Evolutionary conservation across 2,329 filamentous ascomycete species (phyloP).

Genomic region (Alternaria arbusti): DNA sequence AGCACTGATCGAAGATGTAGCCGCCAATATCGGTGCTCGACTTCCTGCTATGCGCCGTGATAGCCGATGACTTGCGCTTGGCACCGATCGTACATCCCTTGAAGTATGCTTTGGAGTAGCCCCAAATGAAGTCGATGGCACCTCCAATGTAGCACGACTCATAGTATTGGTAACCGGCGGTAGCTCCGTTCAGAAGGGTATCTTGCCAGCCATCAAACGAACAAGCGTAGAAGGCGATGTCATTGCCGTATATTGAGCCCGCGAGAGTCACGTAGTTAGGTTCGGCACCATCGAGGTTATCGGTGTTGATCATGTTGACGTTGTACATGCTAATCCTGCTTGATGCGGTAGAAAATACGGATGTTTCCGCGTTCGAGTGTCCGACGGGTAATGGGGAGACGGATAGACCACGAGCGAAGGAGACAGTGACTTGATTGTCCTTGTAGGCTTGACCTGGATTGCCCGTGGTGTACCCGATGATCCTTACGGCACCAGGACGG

Average conservation of each 20-base stretch:
- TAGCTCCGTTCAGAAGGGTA: conserved; percentile 46
- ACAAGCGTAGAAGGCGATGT: conserved; percentile 64
- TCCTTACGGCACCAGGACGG: conserved; percentile 57
- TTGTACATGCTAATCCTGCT: conserved; percentile 65
- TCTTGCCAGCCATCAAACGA: conserved; percentile 63
- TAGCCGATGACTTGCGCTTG: conserved; percentile 43
- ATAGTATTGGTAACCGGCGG: conserved; percentile 61
- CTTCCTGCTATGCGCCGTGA: conserved; percentile 32
- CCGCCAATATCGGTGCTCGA: conserved; percentile 44
- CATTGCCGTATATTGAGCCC: conserved; percentile 55
- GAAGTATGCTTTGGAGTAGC: conserved; percentile 59
- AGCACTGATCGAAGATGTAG: conserved; percentile 61
- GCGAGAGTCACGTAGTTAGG: conserved; percentile 57
- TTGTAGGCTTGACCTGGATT: conserved; percentile 50
- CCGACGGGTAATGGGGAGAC: conserved; percentile 47
- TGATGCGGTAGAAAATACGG: conserved; percentile 53
- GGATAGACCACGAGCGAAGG: conserved; percentile 46
- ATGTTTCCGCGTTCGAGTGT: conserved; percentile 58
- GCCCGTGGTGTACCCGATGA: conserved; percentile 65
- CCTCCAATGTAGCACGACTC: conserved; percentile 63
- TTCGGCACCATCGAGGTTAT: conserved; percentile 50
- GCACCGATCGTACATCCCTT: conserved; percentile 56
- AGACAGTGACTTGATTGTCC: conserved; percentile 63
- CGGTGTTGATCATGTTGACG: conserved; percentile 55
- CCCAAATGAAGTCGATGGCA: conserved; percentile 65